phyloP scores from a whole-genome alignment of 306 rosid species.

The Quercus mongolica region DNA sequence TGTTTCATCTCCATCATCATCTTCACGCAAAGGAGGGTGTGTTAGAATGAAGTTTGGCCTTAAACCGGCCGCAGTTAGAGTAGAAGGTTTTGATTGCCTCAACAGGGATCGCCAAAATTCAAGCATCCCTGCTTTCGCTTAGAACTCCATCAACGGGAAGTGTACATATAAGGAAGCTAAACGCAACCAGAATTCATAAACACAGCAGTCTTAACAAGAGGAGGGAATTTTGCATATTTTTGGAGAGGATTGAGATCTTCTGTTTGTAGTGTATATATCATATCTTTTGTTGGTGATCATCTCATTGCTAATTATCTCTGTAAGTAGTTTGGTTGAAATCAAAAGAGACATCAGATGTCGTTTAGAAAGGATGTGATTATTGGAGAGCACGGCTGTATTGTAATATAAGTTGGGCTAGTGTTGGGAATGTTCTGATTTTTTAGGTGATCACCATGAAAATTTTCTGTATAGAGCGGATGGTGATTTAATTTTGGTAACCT shows the following conservation, averaged over 20 bases:
- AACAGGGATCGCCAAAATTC: constrained; percentile 83
- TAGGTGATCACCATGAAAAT: constrained; percentile 43
- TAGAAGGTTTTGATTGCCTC: constrained; percentile 92
- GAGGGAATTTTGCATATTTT: constrained; percentile 34
- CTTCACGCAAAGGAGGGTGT: constrained; percentile 63
- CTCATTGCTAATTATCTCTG: constrained; percentile 21
- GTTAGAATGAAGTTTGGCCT: constrained; percentile 64
- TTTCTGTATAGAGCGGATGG: constrained; percentile 42
- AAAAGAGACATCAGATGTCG: constrained; percentile 37
- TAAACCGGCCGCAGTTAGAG: constrained; percentile 87
- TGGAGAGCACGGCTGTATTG: constrained; percentile 40
- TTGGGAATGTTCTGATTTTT: constrained; percentile 30
- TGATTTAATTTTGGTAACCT: constrained; percentile 28
- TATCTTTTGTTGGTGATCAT: constrained; percentile 33
- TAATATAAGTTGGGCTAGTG: constrained; percentile 30
- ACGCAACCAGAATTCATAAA: constrained; percentile 42
- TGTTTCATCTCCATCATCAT: constrained; percentile 52
- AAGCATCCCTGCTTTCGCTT: constrained; percentile 75
- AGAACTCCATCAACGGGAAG: constrained; percentile 42
- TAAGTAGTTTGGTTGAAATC: constrained; percentile 32
- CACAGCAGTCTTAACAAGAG: constrained; percentile 37
- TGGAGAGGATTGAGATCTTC: constrained; percentile 28
- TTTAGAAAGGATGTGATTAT: constrained; percentile 44
- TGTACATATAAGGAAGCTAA: constrained; percentile 73
- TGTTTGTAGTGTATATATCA: constrained; percentile 37